Percentiles rank a stretch among this genome's conserved stretches.
Evolutionary conservation across 805 yeast genomes (phyloP).

Genomic region (Saccharomyces kudriavzevii): DNA sequence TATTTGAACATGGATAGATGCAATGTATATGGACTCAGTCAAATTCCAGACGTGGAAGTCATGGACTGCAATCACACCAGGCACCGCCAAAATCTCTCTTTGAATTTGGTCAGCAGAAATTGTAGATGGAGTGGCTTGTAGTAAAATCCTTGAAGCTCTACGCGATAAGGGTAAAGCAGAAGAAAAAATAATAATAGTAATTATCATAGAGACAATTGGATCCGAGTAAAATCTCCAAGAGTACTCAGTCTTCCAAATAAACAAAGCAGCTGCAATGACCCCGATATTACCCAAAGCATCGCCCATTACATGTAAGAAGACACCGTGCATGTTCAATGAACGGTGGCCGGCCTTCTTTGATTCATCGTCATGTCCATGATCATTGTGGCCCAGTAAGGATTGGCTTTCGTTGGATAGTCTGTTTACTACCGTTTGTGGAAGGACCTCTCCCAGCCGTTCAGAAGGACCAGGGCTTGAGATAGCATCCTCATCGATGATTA

Average conservation of each 20-base stretch:
- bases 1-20: constrained; percentile 81
- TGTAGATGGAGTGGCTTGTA: constrained; percentile 89
- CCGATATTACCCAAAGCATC: constrained; percentile 93
- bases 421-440: neutral
- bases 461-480: neutral
- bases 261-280: constrained; percentile 77
- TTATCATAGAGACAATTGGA: constrained; percentile 76
- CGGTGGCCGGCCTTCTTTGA: constrained; percentile 21
- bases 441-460: neutral
- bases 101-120: constrained; percentile 70
- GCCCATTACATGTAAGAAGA: constrained; percentile 84
- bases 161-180: constrained; percentile 86
- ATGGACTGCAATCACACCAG: constrained; percentile 77
- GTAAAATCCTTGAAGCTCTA: constrained; percentile 73
- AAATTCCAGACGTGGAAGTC: constrained; percentile 96
- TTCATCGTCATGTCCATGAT: neutral
- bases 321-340: constrained; percentile 84
- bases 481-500: constrained; percentile 12
- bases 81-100: constrained; percentile 54
- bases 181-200: constrained; percentile 81
- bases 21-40: constrained; percentile 77
- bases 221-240: constrained; percentile 83
- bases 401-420: neutral
- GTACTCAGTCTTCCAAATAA: constrained; percentile 86
- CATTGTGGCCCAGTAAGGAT: neutral